Conservation (phyloP, 805 yeast genomes). For the Saccharomycopsis lassenensis region DNA sequence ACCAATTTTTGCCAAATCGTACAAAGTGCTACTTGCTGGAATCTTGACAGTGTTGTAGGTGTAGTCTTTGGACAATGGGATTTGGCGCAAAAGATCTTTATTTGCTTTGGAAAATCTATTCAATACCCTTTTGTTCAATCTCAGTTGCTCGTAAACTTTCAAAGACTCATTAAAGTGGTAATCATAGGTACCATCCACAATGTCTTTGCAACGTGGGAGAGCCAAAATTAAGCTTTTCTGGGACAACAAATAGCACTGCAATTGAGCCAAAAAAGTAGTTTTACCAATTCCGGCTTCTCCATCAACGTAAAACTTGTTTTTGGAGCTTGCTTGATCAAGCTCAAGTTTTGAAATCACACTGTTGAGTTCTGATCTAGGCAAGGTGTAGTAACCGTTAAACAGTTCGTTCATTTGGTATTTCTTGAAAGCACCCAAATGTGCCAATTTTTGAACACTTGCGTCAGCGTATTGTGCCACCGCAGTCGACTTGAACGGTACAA, state of each 20-base stretch:
- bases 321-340: slow-evolving; percentile 25
- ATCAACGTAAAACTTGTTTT: slow-evolving; percentile 43
- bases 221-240: slow-evolving; percentile 41
- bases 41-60: slow-evolving; percentile 24
- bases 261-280: slow-evolving; percentile 59
- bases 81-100: slow-evolving; percentile 26
- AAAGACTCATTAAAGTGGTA: slow-evolving; percentile 43
- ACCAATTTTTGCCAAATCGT: slow-evolving; percentile 30
- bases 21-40: slow-evolving; percentile 25
- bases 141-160: slow-evolving; percentile 60
- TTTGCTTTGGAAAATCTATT: slow-evolving; percentile 41
- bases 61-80: slow-evolving; percentile 27
- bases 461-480: slow-evolving; percentile 31
- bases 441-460: slow-evolving; percentile 32
- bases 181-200: slow-evolving; percentile 67
- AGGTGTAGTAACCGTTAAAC: slow-evolving; percentile 46
- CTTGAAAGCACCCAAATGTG: slow-evolving; percentile 51
- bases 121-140: slow-evolving; percentile 54
- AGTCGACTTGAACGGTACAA: not conserved
- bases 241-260: slow-evolving; percentile 43
- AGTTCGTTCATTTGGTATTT: slow-evolving; percentile 61
- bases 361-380: slow-evolving; percentile 39
- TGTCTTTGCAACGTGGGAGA: slow-evolving; percentile 46
- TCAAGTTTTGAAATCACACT: slow-evolving; percentile 29
- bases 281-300: slow-evolving; percentile 79